Base-by-base conservation (phyloP, 2,329 filamentous ascomycete genomes). In the Diplodia seriata region DNA sequence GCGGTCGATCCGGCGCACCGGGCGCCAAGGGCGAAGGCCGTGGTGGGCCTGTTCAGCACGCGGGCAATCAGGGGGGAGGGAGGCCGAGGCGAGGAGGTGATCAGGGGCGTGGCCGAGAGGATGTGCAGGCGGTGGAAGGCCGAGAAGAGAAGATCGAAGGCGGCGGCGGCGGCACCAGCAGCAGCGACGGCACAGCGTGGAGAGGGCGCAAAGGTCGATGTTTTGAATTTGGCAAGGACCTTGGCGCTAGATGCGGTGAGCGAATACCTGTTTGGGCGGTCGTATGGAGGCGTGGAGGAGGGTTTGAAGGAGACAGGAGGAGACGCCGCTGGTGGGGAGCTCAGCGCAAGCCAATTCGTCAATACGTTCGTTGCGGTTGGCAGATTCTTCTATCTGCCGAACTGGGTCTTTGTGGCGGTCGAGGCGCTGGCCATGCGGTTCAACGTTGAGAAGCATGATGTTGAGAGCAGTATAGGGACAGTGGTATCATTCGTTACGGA, bases 211-310 rank as follows among this genome's bases (percentile, higher is more conserved):
- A 49, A 75, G 1, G 79, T 85, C 26, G 81, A 87, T 72, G 74
- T 87, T 9, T 74, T 88, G 64, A 83, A 85, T 70, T 69, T 86
- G 31, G 75, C 80, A 2, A 77, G 85, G 59, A 80, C 80, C 36
- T 73, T 87, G 69, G 84, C 86, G 6, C 76, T 87, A 3, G 86
- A 88, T 75, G 82, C 81, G 4, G 83, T 87, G 0, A 83, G 82
- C 3, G 81, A 80, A 4, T 86, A 87, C 76, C 76, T 88, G 0
- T 86, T 88, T 68, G 79, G 79, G 1, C 76, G 81, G 63, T 79
- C 80, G 12, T 89, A 87, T 72, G 81, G 84, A 12, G 84, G 81
- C 1, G 73, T 83, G 3, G 72, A 75, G 1, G 83, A 84, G 71
- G 72, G 5, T 71, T 73, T 31, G 74, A 73, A 20, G 72, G 76